Evolutionary conservation across 345 rosid genomes (phyloP).

Genomic region (Excoecaria agallocha): DNA sequence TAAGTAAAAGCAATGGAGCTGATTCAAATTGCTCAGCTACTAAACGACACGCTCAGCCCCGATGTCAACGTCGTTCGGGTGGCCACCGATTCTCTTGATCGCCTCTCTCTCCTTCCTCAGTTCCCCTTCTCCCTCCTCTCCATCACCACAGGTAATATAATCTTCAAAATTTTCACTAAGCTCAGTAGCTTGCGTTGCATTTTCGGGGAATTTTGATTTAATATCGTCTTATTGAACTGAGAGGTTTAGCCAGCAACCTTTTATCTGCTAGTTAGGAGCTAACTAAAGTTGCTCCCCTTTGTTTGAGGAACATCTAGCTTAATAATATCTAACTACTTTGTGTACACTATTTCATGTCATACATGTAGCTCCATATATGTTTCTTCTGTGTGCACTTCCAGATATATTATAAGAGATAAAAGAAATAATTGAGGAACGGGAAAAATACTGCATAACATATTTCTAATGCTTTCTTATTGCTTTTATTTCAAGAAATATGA

Average conservation of each 20-base stretch:
- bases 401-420: neutral
- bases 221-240: neutral
- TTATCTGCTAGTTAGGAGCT: too few relatives aligned
- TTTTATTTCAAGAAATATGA: too few relatives aligned
- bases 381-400: neutral
- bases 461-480: too few relatives aligned
- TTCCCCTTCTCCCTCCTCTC: conserved; percentile 74
- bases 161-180: neutral
- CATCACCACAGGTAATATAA: conserved; percentile 50
- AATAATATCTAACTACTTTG: neutral
- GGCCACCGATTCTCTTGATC: conserved; percentile 64
- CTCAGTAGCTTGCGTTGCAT: neutral
- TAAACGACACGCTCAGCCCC: conserved; percentile 58
- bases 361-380: neutral
- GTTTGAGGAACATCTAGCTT: neutral
- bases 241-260: too few relatives aligned
- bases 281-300: neutral
- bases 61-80: conserved; percentile 48
- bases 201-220: neutral
- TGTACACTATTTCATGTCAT: neutral
- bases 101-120: conserved; percentile 56
- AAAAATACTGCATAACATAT: too few relatives aligned
- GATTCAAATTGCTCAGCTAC: conserved; percentile 44
- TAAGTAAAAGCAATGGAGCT: conserved; percentile 33
- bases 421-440: neutral